phyloP scores from a whole-genome alignment of 2,329 filamentous ascomycete species.

The Colletotrichum eleusines region DNA sequence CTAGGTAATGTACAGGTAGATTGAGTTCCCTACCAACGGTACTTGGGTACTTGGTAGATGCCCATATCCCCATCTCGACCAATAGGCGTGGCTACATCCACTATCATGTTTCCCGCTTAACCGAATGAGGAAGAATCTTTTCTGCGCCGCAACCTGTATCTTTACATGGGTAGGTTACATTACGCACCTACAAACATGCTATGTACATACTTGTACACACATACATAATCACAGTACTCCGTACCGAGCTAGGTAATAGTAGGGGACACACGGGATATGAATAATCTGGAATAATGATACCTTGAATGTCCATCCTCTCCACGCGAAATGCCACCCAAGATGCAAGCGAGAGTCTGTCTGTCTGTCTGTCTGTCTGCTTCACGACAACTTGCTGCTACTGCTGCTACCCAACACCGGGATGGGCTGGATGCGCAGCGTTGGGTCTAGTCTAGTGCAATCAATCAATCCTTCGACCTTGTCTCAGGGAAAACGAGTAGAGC shows the following conservation, averaged over 20 bases:
- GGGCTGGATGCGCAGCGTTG: not conserved
- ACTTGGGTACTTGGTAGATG: no score
- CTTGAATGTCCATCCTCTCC: not conserved
- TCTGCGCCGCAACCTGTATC: not conserved
- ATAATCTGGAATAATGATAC: not conserved
- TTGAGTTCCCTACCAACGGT: no score
- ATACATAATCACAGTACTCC: no score
- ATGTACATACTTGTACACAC: no score
- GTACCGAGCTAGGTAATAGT: no score
- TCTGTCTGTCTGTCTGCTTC: not conserved
- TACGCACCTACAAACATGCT: no score
- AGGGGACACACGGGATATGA: no score
- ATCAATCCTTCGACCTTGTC: not conserved
- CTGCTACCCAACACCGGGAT: not conserved
- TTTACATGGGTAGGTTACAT: no score
- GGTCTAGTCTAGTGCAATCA: no score
- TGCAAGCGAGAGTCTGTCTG: not conserved
- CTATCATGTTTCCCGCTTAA: not conserved
- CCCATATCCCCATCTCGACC: not conserved
- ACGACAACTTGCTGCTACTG: not conserved
- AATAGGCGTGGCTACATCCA: not conserved
- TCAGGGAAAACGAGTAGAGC: not conserved
- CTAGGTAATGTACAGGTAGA: no score
- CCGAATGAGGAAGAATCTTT: not conserved
- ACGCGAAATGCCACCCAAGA: constrained; percentile 7